These are phyloP conservation scores for Tagetes erecta DNA, from an alignment of 129 eudicot species.

Conservation along the genomic window DNA sequence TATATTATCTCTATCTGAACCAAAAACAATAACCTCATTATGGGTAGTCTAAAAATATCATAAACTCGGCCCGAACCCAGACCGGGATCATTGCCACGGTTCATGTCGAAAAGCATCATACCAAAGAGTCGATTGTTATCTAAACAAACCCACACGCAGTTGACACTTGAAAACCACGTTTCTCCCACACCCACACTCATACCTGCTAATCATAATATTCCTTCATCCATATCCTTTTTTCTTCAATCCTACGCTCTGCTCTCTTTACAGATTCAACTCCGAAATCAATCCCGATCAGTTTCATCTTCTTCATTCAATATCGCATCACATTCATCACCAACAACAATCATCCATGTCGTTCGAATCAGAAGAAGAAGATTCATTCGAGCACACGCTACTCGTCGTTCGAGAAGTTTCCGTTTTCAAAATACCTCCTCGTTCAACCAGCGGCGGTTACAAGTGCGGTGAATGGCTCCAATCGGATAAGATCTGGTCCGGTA, in stretches of 20 bases:
- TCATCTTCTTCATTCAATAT: slow-evolving; percentile 7
- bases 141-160: slow-evolving; percentile 11
- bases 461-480: slow-evolving; percentile 99
- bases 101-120: too few relatives aligned
- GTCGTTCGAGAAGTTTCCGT: slow-evolving; percentile 94
- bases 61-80: too few relatives aligned
- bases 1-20: too few relatives aligned
- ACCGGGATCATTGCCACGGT: too few relatives aligned
- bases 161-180: slow-evolving; percentile 26
- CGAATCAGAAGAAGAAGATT: slow-evolving; percentile 55
- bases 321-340: slow-evolving; percentile 1
- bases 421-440: slow-evolving; percentile 92
- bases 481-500: slow-evolving; percentile 99
- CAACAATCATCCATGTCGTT: slow-evolving; percentile 40
- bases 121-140: neutral
- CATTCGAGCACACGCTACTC: slow-evolving; percentile 92
- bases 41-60: too few relatives aligned
- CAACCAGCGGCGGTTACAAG: slow-evolving; percentile 91
- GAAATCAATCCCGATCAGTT: slow-evolving; percentile 19
- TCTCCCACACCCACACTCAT: neutral
- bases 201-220: slow-evolving; percentile 1
- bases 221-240: slow-evolving; percentile 12
- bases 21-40: too few relatives aligned
- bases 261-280: neutral
- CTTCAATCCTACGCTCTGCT: slow-evolving; percentile 20